Conservation (phyloP, 73 alveolate genomes). For the Paramecium tetraurelia region DNA sequence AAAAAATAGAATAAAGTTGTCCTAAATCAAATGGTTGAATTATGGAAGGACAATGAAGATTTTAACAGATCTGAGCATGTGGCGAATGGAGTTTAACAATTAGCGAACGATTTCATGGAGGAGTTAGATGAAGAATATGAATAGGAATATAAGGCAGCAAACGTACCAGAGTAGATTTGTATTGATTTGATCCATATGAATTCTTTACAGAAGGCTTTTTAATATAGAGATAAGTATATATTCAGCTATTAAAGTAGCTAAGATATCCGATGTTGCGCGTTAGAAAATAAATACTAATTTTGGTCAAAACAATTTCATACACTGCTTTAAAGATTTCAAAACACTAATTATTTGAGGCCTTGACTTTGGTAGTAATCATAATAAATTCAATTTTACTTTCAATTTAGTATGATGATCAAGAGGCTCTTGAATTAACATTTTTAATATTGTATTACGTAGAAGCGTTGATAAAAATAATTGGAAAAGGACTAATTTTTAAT, state of each 20-base stretch:
- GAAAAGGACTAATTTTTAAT: constrained; percentile 56
- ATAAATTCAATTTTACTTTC: constrained; percentile 77
- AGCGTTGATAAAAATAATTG: constrained; percentile 59
- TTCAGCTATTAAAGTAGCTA: not conserved
- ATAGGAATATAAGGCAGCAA: not conserved
- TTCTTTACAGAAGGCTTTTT: not conserved
- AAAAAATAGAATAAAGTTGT: not conserved
- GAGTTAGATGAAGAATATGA: constrained; percentile 45
- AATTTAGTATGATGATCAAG: not conserved
- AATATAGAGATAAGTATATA: not conserved
- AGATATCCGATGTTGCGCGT: not conserved
- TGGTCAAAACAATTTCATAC: not conserved
- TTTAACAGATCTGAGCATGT: not conserved
- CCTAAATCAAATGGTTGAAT: not conserved
- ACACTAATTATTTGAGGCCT: constrained; percentile 44
- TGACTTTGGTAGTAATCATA: constrained; percentile 52
- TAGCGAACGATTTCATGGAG: not conserved
- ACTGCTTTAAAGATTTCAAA: not conserved
- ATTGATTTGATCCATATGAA: constrained; percentile 37
- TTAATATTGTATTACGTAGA: constrained; percentile 55
- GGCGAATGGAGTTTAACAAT: not conserved
- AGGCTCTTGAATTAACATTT: constrained; percentile 7
- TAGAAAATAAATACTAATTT: constrained; percentile 3
- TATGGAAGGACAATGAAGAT: not conserved
- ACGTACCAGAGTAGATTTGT: not conserved